Evolutionary conservation across 441 rosid species (phyloP).

Genomic region (Biscutella auriculata): DNA sequence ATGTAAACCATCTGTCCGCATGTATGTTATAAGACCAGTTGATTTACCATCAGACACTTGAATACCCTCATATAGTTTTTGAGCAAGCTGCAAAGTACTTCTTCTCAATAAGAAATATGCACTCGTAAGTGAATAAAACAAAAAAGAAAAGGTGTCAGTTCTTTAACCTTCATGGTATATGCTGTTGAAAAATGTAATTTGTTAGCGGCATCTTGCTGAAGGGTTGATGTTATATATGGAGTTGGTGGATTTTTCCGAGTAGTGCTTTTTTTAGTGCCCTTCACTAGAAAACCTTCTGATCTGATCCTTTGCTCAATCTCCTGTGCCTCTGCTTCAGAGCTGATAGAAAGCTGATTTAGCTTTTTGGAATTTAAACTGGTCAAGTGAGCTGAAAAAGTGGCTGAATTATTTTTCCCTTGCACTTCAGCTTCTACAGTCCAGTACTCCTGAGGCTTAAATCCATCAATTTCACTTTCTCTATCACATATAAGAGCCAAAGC

Average conservation of each 20-base stretch:
- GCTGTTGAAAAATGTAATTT: conserved; percentile 63
- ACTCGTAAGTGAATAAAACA: background rate
- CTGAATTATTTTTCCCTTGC: conserved; percentile 24
- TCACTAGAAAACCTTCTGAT: conserved; percentile 42
- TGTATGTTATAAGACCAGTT: conserved; percentile 84
- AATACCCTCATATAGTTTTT: conserved; percentile 91
- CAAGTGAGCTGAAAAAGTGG: conserved; percentile 47
- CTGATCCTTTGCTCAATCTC: conserved; percentile 47
- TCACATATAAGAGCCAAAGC: conserved; percentile 86
- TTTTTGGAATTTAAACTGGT: conserved; percentile 56
- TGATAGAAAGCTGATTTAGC: conserved; percentile 67
- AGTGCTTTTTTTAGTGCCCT: conserved; percentile 42
- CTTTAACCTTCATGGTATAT: conserved; percentile 74
- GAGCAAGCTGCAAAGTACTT: conserved; percentile 67
- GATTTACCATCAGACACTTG: conserved; percentile 59
- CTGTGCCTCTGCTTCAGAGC: conserved; percentile 44
- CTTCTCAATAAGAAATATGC: conserved; percentile 4
- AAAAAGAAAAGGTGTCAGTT: conserved; percentile 10
- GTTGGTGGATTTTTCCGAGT: conserved; percentile 69
- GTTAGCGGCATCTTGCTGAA: conserved; percentile 98
- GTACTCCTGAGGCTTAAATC: conserved; percentile 72
- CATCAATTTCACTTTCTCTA: conserved; percentile 86
- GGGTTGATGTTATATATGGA: conserved; percentile 95
- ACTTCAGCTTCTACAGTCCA: conserved; percentile 59
- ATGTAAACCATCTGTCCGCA: conserved; percentile 94